Evolutionary conservation across 192 early-diverging fungal genomes (phyloP), one percentile per base, ranked within the genome.

Genomic region (Globomyces pollinis-pini): DNA sequence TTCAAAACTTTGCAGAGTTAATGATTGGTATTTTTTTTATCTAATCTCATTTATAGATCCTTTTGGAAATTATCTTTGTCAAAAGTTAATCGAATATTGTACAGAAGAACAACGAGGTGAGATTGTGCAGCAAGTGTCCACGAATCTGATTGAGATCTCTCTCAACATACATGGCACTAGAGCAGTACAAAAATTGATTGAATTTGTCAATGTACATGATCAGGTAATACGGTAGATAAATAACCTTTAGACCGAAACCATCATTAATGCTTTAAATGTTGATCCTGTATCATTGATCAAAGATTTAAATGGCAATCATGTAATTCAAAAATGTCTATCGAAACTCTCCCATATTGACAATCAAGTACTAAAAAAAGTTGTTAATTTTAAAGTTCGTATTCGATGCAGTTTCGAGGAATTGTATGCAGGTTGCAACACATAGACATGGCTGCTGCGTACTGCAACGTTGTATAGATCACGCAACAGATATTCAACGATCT

Each of bases 141-240:
- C 83, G 4, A 86, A 91, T 28, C 68, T 93, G 32, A 80, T 91
- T 29, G 79, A 68, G 41, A 89, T 93, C 41, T 89, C 85, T 33
- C 68, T 91, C 23, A 93, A 90, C 66, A 89, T 91, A 89, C 91
- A 93, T 59, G 91, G 91, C 12, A 93, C 91, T 9, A 79, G 91
- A 16, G 91, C 88, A n/a, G 88, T 91, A 59, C 89, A 93, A 65
- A 91, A 91, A 69, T 79, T 93, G 77, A 88, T 93, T 49, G 91
- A 93, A 67, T 80, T 76, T 56, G 65, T 90, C 16, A 81, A 80
- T 15, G 80, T 69, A 28, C 68, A 73, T n/a, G 64, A 72, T 60
- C 85, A 84, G 50, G 73, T 82, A 68, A 15, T n/a, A n/a, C n/a
- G n/a, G n/a, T n/a, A 35, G 24, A n/a, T n/a, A 26, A 20, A 23